These are phyloP conservation scores for Phialophora expanda DNA, from an alignment of 2,329 filamentous ascomycete genomes.

Conservation along the genomic window DNA sequence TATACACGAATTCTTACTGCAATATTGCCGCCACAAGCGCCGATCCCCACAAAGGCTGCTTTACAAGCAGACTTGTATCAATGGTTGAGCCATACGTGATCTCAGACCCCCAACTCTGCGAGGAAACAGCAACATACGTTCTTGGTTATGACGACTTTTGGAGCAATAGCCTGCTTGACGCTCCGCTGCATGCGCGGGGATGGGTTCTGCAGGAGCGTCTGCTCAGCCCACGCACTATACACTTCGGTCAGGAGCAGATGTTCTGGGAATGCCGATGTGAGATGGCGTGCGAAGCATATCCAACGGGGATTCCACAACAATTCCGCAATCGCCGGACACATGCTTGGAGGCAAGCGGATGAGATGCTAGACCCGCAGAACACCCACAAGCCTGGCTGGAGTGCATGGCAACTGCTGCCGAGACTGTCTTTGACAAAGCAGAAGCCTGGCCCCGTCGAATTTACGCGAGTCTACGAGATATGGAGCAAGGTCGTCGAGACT, in stretches of 20 bases:
- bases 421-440: background rate
- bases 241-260: conserved; percentile 27
- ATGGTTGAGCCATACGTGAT: conserved; percentile 18
- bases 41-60: conserved; percentile 15
- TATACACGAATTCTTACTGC: conserved; percentile 27
- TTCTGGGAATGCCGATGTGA: conserved; percentile 30
- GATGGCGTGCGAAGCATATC: conserved; percentile 31
- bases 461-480: conserved; percentile 5
- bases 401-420: background rate
- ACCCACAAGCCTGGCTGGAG: background rate
- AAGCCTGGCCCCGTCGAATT: background rate
- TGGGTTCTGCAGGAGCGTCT: conserved; percentile 33
- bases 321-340: conserved; percentile 20
- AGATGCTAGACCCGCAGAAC: conserved; percentile 10
- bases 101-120: conserved; percentile 8
- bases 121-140: conserved; percentile 15
- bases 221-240: conserved; percentile 28
- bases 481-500: conserved; percentile 9
- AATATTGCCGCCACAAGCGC: conserved; percentile 32
- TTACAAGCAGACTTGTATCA: conserved; percentile 9
- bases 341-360: conserved; percentile 17
- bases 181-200: conserved; percentile 22
- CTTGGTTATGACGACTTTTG: conserved; percentile 28
- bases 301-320: conserved; percentile 23
- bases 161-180: conserved; percentile 25